phyloP scores from a whole-genome alignment of 2,329 filamentous ascomycete genomes.

The Phaeosphaeria sp. region DNA sequence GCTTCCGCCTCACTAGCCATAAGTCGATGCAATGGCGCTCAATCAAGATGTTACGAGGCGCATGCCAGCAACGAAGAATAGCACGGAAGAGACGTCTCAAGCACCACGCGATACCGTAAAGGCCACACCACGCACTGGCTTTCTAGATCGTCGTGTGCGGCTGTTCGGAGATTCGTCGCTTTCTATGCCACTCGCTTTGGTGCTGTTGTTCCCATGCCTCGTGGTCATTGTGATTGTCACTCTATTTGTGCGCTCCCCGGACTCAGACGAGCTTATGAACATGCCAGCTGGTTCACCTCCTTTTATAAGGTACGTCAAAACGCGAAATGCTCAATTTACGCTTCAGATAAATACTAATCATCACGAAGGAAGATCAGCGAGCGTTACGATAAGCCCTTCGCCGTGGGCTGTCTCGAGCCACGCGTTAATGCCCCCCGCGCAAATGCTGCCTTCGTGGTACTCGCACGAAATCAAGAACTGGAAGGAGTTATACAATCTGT shows the following conservation, averaged over 20 bases:
- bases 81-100: conserved; percentile 53
- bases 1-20: neutral
- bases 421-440: conserved; percentile 81
- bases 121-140: conserved; percentile 67
- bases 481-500: conserved; percentile 96
- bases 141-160: conserved; percentile 85
- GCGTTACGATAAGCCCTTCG: conserved; percentile 95
- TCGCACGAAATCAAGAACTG: conserved; percentile 94
- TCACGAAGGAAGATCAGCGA: conserved; percentile 86
- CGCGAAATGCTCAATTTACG: neutral
- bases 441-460: conserved; percentile 94
- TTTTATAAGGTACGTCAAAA: conserved; percentile 76
- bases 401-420: conserved; percentile 81
- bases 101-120: conserved; percentile 52
- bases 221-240: conserved; percentile 90
- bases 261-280: conserved; percentile 79
- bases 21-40: neutral
- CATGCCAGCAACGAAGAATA: conserved; percentile 52
- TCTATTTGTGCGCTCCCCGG: conserved; percentile 87
- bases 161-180: conserved; percentile 90
- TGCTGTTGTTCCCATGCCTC: conserved; percentile 89
- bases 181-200: conserved; percentile 89
- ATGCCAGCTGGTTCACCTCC: conserved; percentile 89
- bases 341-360: conserved; percentile 16
- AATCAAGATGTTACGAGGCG: conserved; percentile 50